These are phyloP conservation scores for Penicillium cataractarum DNA, from an alignment of 495 filamentous ascomycete species.

Conservation along the genomic window DNA sequence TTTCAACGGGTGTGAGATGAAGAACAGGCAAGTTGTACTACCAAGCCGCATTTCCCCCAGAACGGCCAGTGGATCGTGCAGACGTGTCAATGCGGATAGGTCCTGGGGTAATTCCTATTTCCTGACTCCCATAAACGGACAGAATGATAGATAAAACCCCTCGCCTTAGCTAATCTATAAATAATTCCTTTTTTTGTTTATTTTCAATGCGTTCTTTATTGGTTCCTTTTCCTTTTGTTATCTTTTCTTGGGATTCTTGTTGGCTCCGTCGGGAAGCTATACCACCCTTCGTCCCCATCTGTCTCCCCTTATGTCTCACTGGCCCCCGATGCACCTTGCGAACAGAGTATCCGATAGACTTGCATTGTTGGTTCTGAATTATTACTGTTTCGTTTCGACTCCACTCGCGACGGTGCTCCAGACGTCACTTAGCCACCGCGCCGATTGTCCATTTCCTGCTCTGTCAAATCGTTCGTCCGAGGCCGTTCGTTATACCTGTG, in stretches of 20 bases:
- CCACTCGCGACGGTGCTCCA: not conserved
- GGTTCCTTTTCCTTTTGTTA: not conserved
- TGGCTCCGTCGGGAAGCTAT: not conserved
- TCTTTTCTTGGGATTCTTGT: conserved; percentile 3
- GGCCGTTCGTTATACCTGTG: conserved; percentile 24
- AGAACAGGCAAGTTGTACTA: conserved; percentile 26
- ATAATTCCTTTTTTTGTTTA: not conserved
- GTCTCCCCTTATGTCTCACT: conserved; percentile 5
- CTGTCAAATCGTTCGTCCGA: conserved; percentile 21
- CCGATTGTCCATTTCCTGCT: conserved; percentile 20
- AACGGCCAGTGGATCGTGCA: conserved; percentile 13
- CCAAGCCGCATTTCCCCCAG: conserved; percentile 10
- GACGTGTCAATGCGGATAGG: conserved; percentile 9
- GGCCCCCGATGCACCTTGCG: conserved; percentile 10
- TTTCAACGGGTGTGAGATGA: conserved; percentile 21
- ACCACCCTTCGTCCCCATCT: not conserved
- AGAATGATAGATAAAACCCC: not conserved
- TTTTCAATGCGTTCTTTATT: not conserved
- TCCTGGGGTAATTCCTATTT: conserved; percentile 1
- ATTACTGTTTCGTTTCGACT: not conserved
- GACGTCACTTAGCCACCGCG: conserved; percentile 14
- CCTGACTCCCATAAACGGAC: conserved; percentile 4
- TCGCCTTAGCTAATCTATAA: not conserved
- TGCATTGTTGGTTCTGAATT: conserved; percentile 2
- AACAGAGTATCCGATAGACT: conserved; percentile 11